These are phyloP conservation scores for Epichloe hybrida DNA, from an alignment of 2,329 filamentous ascomycete genomes.

Conservation along the genomic window DNA sequence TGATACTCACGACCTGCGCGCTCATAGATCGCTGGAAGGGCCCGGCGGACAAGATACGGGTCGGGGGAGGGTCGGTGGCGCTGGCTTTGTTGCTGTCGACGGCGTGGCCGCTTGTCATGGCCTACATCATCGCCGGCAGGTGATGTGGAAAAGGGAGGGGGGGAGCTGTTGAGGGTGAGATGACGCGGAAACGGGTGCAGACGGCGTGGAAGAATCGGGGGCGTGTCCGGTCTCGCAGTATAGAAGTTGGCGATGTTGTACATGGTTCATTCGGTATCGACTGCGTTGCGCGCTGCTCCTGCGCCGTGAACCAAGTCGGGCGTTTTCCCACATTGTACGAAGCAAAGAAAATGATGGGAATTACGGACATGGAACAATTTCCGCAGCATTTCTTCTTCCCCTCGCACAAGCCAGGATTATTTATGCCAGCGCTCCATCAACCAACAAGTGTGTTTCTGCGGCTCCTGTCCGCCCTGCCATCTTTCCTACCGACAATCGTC, in stretches of 20 bases:
- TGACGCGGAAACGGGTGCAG: background rate
- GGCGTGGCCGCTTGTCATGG: slow-evolving; percentile 23
- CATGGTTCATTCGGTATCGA: too few relatives aligned
- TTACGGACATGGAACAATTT: background rate
- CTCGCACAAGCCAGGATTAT: too few relatives aligned
- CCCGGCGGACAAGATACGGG: slow-evolving; percentile 19
- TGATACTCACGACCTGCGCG: slow-evolving; percentile 28
- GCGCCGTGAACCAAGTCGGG: too few relatives aligned
- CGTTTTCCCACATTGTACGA: too few relatives aligned
- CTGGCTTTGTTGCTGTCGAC: slow-evolving; percentile 20
- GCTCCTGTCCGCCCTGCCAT: slow-evolving; percentile 22
- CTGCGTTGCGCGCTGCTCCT: too few relatives aligned
- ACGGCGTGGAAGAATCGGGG: too few relatives aligned
- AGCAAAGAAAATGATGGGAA: too few relatives aligned
- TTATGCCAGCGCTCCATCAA: slow-evolving; percentile 8
- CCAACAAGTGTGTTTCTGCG: slow-evolving; percentile 31
- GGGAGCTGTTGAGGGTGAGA: too few relatives aligned
- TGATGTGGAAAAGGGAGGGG: background rate
- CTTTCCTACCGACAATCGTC: slow-evolving; percentile 53
- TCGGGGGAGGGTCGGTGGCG: slow-evolving; percentile 16
- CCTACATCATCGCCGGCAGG: slow-evolving; percentile 16
- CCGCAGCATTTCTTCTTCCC: background rate
- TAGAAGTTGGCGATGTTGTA: too few relatives aligned
- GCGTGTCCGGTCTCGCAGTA: too few relatives aligned
- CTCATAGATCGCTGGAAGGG: slow-evolving; percentile 30